Conservation (phyloP, 139 green algal genomes). For the Asterochloris erici region DNA sequence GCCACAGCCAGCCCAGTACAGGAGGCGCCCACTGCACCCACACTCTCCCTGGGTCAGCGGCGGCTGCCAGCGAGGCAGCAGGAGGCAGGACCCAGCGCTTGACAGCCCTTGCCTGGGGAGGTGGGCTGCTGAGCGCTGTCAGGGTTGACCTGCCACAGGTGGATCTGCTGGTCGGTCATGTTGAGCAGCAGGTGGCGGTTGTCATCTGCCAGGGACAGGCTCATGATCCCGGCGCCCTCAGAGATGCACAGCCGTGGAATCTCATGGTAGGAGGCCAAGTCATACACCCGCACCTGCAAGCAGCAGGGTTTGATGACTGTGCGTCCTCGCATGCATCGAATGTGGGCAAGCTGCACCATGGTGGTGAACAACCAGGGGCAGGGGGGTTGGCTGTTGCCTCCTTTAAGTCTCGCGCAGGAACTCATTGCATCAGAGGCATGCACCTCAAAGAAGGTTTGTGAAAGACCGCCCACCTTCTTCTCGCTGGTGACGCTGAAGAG, state of each 20-base stretch:
- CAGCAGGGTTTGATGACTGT: neutral
- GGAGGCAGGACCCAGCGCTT: too few relatives aligned
- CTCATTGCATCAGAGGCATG: too few relatives aligned
- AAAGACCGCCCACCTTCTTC: neutral
- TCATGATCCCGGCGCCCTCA: slow-evolving; percentile 13
- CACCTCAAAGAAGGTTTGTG: too few relatives aligned
- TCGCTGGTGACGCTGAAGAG: slow-evolving; percentile 14
- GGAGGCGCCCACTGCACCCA: too few relatives aligned
- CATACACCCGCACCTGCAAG: slow-evolving; percentile 12
- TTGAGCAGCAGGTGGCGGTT: slow-evolving; percentile 46
- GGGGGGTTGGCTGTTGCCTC: neutral
- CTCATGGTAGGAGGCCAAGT: slow-evolving; percentile 1
- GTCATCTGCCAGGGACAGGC: slow-evolving; percentile 7
- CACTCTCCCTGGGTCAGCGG: too few relatives aligned
- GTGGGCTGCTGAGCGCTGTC: neutral
- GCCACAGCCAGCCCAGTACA: too few relatives aligned
- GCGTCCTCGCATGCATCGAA: too few relatives aligned
- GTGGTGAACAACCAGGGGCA: too few relatives aligned
- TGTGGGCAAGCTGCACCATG: too few relatives aligned
- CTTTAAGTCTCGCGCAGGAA: too few relatives aligned
- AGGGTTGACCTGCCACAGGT: slow-evolving; percentile 29
- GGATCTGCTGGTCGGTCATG: slow-evolving; percentile 35
- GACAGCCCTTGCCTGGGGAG: neutral
- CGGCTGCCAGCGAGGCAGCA: too few relatives aligned
- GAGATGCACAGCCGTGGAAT: neutral